These are phyloP conservation scores for Saccharomyces hybrid DNA, from an alignment of 1,139 yeast genomes.

Conservation along the genomic window DNA sequence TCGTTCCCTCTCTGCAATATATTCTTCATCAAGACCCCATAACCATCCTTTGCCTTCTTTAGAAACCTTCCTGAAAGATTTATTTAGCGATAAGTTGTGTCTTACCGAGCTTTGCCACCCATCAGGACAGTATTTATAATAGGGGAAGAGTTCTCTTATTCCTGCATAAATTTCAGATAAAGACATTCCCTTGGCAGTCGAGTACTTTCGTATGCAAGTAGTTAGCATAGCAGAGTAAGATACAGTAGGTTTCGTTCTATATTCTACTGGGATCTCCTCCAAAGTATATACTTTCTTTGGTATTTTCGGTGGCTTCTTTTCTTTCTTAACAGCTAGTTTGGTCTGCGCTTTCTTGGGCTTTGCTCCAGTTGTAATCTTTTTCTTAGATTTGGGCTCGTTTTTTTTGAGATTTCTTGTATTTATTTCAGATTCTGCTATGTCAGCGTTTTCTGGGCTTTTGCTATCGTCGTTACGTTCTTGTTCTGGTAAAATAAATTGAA, in stretches of 20 bases:
- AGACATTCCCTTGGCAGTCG: constrained; percentile 67
- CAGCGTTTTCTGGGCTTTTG: constrained; percentile 3
- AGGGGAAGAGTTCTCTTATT: constrained; percentile 82
- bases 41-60: constrained; percentile 87
- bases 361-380: neutral
- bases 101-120: constrained; percentile 97
- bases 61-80: constrained; percentile 68
- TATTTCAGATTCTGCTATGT: constrained; percentile 7
- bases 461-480: constrained; percentile 15
- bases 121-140: constrained; percentile 85
- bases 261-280: constrained; percentile 83
- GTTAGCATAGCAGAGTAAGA: constrained; percentile 77
- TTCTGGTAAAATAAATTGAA: constrained; percentile 73
- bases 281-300: constrained; percentile 54
- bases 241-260: constrained; percentile 71
- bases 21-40: constrained; percentile 85
- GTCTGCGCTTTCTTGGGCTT: constrained; percentile 2
- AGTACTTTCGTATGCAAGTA: constrained; percentile 61
- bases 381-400: neutral
- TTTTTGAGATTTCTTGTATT: constrained; percentile 3
- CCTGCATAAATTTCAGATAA: constrained; percentile 80
- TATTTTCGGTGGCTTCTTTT: constrained; percentile 47
- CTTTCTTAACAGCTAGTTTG: neutral
- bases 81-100: constrained; percentile 79
- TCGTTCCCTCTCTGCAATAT: constrained; percentile 72